Conservation (phyloP, 805 yeast genomes). For the Torulaspora maleeae region DNA sequence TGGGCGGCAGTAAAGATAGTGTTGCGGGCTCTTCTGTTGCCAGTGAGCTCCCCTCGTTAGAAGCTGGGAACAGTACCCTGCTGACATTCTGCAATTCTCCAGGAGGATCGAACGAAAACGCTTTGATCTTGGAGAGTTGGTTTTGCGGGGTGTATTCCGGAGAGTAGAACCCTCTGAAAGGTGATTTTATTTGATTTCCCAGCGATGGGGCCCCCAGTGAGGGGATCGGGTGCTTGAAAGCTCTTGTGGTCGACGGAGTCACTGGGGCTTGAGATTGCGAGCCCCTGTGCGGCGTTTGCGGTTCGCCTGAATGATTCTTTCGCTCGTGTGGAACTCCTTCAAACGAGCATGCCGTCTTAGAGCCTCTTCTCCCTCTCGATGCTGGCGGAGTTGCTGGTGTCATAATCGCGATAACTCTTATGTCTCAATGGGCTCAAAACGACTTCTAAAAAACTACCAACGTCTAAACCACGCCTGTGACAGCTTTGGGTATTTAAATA, state of each 20-base stretch:
- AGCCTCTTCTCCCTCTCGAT: slow-evolving; percentile 19
- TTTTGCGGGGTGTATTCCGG: slow-evolving; percentile 33
- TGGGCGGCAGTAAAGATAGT: slow-evolving; percentile 18
- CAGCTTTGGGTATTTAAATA: not conserved
- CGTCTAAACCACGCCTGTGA: no score
- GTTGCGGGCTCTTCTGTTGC: slow-evolving; percentile 2
- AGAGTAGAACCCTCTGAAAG: slow-evolving; percentile 29
- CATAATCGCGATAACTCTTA: slow-evolving; percentile 12
- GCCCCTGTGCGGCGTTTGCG: slow-evolving; percentile 14
- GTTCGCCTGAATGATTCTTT: not conserved
- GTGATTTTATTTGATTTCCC: slow-evolving; percentile 8
- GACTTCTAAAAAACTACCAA: not conserved
- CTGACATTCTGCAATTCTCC: slow-evolving; percentile 19
- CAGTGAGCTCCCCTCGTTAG: slow-evolving; percentile 6
- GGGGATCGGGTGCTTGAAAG: slow-evolving; percentile 15
- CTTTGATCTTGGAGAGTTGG: slow-evolving; percentile 14
- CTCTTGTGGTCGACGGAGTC: slow-evolving; percentile 26
- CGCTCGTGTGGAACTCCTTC: slow-evolving; percentile 6
- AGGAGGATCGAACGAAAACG: slow-evolving; percentile 13
- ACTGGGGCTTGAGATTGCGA: slow-evolving; percentile 16
- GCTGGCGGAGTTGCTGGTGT: slow-evolving; percentile 36
- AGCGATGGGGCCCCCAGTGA: slow-evolving; percentile 16
- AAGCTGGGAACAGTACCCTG: slow-evolving; percentile 26
- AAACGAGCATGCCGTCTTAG: not conserved
- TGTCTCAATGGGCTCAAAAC: not conserved